phyloP scores from a whole-genome alignment of 1,284 basidiomycete species.

The Cutaneotrichosporon dermatis region DNA sequence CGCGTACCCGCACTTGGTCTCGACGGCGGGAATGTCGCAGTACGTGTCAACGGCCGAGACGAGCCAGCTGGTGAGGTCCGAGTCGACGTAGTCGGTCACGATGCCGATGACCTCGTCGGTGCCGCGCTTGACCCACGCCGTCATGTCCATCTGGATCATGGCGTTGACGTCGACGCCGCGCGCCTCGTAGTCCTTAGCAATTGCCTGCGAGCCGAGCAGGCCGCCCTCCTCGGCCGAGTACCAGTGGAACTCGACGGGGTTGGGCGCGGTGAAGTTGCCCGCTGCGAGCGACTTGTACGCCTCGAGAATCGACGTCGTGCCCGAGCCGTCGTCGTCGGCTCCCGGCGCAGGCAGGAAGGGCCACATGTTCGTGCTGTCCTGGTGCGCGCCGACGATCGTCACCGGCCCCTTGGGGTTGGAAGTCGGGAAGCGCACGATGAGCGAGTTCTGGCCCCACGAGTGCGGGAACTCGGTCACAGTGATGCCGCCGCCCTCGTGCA shows the following conservation, averaged over 20 bases:
- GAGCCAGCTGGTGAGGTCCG: conserved; percentile 67
- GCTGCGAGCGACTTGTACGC: conserved; percentile 76
- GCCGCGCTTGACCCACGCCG: conserved; percentile 87
- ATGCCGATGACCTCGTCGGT: conserved; percentile 83
- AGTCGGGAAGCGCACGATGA: conserved; percentile 60
- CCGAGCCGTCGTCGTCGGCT: conserved; percentile 81
- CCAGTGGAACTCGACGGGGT: conserved; percentile 89
- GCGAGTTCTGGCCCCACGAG: conserved; percentile 85
- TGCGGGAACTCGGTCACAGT: conserved; percentile 68
- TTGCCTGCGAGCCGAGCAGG: conserved; percentile 88
- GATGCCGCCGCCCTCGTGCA: conserved; percentile 63
- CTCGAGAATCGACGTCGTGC: conserved; percentile 86
- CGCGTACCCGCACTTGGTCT: conserved; percentile 79
- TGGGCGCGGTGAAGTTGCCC: conserved; percentile 68
- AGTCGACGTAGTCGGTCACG: conserved; percentile 80
- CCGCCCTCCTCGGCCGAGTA: conserved; percentile 93
- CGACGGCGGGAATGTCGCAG: conserved; percentile 49
- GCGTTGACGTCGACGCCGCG: conserved; percentile 66
- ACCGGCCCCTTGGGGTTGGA: conserved; percentile 46
- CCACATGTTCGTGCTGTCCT: conserved; percentile 84
- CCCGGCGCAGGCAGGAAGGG: conserved; percentile 79
- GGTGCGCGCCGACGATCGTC: conserved; percentile 73
- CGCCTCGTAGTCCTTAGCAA: conserved; percentile 71
- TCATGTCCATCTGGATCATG: conserved; percentile 87
- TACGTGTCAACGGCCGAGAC: conserved; percentile 66